These are phyloP conservation scores for Canna indica DNA, from an alignment of 176 grass and related monocot species.

Conservation along the genomic window DNA sequence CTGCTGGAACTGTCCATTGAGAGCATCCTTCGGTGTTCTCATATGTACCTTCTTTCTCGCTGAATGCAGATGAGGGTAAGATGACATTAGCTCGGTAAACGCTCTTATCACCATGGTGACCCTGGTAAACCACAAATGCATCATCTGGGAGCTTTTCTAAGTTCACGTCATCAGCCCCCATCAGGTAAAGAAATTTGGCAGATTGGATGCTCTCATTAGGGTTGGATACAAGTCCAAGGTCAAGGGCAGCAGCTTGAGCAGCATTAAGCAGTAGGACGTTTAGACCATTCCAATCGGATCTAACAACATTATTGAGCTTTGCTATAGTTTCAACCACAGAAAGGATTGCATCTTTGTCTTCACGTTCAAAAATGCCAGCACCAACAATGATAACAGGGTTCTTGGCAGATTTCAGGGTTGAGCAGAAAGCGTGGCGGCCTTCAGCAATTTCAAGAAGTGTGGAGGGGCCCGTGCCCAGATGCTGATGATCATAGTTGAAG, in stretches of 20 bases:
- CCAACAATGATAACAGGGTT: conserved; percentile 89
- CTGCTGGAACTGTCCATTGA: conserved; percentile 89
- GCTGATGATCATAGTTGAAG: conserved; percentile 83
- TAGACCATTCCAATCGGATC: conserved; percentile 80
- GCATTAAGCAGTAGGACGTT: conserved; percentile 84
- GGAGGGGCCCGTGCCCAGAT: conserved; percentile 72
- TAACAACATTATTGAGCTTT: conserved; percentile 60
- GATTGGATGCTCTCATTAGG: conserved; percentile 48
- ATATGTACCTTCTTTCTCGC: conserved; percentile 93
- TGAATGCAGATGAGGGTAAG: conserved; percentile 84
- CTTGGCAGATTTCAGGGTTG: conserved; percentile 60
- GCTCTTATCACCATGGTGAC: conserved; percentile 88
- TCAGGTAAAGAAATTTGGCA: conserved; percentile 87
- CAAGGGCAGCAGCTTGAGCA: conserved; percentile 86
- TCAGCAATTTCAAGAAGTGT: conserved; percentile 73
- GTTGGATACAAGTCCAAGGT: conserved; percentile 73
- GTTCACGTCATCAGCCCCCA: conserved; percentile 86
- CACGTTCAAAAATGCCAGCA: conserved; percentile 65
- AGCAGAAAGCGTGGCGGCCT: conserved; percentile 72
- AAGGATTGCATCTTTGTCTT: conserved; percentile 73
- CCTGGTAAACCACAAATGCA: conserved; percentile 93
- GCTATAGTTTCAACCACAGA: conserved; percentile 58
- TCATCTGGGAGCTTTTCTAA: conserved; percentile 83
- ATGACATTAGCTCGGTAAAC: conserved; percentile 88
- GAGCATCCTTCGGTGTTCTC: conserved; percentile 93